Base-by-base conservation (phyloP, 2,329 filamentous ascomycete species). In the Diaporthe citri region DNA sequence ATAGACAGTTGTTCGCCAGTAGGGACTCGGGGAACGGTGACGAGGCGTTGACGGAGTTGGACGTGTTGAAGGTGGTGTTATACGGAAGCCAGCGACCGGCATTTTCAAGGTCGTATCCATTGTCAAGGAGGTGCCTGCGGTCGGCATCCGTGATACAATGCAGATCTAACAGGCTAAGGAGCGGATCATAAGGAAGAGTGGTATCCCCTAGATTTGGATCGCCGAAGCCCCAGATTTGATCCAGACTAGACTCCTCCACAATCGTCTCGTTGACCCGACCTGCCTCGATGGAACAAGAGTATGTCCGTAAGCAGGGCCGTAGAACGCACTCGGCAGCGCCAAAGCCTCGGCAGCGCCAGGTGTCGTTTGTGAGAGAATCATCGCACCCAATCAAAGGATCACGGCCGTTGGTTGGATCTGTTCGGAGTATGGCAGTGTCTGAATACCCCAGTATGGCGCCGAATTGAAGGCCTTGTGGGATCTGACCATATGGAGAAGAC, bases 301-400 rank as follows among this genome's bases (percentile, higher is more conserved):
- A 72, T 2, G 51, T 72, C 51, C 51, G 51, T 5, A 75, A n/a
- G 39, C 73, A 75, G 39, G 73, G 73, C n/a, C 12, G 22, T 8
- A 75, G 10, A 1, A 20, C 8, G n/a, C 73, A 72, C 22, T 25
- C 22, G 25, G 73, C 57, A 12, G 46, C 69, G 9, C 73, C 69
- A 46, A 67, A 75, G 25, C 73, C 73, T 36, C 41, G 66, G 39
- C 67, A 72, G 22, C 25, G 36, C 73, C 69, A 75, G 4, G 66
- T 62, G 17, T 72, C 25, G 20, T 72, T 70, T 1, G 51, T 15
- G 6, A 10, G n/a, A 39, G 56, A 8, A 15, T 62, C 31, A 34
- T 71, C 34, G n/a, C 67, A 71, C 2, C 64, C 73, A 22, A n/a
- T 5, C 51, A 41, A 62, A 36, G 28, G 10, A 6, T 34, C 2